These are phyloP conservation scores for Cryphonectria carpinicola DNA, from an alignment of 2,329 filamentous ascomycete species.

Conservation along the genomic window DNA sequence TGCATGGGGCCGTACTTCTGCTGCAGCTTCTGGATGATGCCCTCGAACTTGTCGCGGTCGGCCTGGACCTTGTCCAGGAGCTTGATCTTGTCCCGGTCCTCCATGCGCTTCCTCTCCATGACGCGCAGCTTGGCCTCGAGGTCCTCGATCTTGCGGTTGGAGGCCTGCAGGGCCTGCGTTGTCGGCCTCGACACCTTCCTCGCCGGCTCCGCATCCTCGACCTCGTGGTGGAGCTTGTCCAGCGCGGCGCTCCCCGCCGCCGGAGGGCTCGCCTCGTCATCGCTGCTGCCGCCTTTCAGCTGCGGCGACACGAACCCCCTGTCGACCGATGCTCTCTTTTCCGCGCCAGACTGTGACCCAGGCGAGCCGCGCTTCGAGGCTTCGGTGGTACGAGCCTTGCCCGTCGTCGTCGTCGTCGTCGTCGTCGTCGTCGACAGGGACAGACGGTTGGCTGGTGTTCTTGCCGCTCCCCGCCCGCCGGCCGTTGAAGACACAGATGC, in stretches of 20 bases:
- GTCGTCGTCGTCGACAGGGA: constrained; percentile 43
- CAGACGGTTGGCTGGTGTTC: constrained; percentile 48
- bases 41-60: constrained; percentile 78
- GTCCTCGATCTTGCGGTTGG: constrained; percentile 77
- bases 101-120: constrained; percentile 82
- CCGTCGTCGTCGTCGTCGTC: constrained; percentile 43
- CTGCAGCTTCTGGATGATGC: constrained; percentile 88
- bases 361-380: constrained; percentile 25
- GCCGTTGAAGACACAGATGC: constrained; percentile 47
- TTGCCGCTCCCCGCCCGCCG: constrained; percentile 40
- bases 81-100: constrained; percentile 86
- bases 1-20: constrained; percentile 85
- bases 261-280: constrained; percentile 52
- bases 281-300: constrained; percentile 46
- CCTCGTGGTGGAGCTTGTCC: constrained; percentile 54
- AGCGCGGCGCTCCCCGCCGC: constrained; percentile 54
- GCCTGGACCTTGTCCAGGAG: constrained; percentile 74
- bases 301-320: constrained; percentile 44
- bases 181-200: constrained; percentile 31
- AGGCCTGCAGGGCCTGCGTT: constrained; percentile 38
- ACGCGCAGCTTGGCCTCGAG: constrained; percentile 85
- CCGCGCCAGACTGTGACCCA: constrained; percentile 49
- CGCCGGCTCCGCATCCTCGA: constrained; percentile 39
- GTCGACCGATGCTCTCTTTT: constrained; percentile 42
- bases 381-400: constrained; percentile 43